Evolutionary conservation across 495 filamentous ascomycete species (phyloP), one percentile per base, ranked within the genome.

Genomic region (Emericellopsis terricola): DNA sequence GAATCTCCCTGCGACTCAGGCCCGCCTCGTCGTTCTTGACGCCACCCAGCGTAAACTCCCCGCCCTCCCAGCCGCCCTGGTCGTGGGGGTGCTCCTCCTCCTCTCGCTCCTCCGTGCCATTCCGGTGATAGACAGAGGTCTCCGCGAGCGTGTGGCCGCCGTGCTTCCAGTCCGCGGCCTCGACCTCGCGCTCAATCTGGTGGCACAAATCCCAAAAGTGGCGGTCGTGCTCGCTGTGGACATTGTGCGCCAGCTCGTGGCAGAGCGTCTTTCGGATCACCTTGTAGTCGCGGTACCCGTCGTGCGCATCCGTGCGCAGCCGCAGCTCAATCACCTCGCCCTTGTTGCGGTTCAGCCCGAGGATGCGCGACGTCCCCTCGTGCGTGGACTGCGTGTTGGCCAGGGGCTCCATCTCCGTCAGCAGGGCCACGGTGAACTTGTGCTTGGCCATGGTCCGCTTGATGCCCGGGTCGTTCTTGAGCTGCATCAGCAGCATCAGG

Each of bases 191-290:
- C 64, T 94, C 89, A 48, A 96, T 84, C 62, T 75, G 61, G 41
- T 70, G 67, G 37, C 75, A 85, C 56, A 96, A 49, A 36, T 81
- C 67, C 87, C 87, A 97, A 49, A 97, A 97, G 9, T 75, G 52
- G 10, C 71, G 57, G 53, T 94, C 84, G 53, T 97, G 89, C 1
- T 77, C 69, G 0, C 75, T 67, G 47, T 73, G 75, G 8, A 91
- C 84, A 46, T 86, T 93, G 53, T 97, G 89, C 49, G 87, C 76
- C 28, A 97, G 60, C 65, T 97, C 89, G 50, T 97, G 89, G 47
- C 86, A 94, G 19, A 96, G 62, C 44, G 89, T 94, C 44, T 80
- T 82, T 28, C 89, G 64, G 19, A 97, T 91, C 1, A 73, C 81
- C 39, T 77, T 72, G 47, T 96, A 97, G 48, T 94, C 81, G 13